Evolutionary conservation across 2,329 filamentous ascomycete species (phyloP).

Genomic region (Exserohilum turcica): DNA sequence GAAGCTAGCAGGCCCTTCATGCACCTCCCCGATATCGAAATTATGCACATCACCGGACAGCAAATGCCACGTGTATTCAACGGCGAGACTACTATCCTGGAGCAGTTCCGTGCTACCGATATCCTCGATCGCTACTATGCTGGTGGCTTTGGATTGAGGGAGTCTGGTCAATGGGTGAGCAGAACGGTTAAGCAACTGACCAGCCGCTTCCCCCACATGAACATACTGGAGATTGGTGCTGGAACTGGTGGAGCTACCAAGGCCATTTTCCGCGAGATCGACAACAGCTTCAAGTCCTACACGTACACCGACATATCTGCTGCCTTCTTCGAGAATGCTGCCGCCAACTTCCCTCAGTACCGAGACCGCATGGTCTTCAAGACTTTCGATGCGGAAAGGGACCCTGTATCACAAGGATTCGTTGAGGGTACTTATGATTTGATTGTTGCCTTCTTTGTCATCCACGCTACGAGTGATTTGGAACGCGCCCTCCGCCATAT

Average conservation of each 20-base stretch:
- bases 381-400: slow-evolving; percentile 11
- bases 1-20: background rate
- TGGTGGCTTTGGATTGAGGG: background rate
- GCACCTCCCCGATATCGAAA: background rate
- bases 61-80: background rate
- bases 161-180: background rate
- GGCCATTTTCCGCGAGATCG: slow-evolving; percentile 6
- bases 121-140: background rate
- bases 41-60: background rate
- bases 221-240: slow-evolving; percentile 2
- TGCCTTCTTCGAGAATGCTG: background rate
- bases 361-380: slow-evolving; percentile 9
- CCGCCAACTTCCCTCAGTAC: background rate
- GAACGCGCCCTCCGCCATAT: too few species aligned
- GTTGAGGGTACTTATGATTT: slow-evolving; percentile 20
- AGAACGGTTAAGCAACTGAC: background rate
- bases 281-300: slow-evolving; percentile 11
- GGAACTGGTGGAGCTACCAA: slow-evolving; percentile 8
- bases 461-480: slow-evolving; percentile 16
- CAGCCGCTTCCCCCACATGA: background rate
- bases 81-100: background rate
- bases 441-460: slow-evolving; percentile 21
- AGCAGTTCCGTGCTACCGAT: background rate
- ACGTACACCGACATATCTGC: slow-evolving; percentile 23
- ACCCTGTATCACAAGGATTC: slow-evolving; percentile 17